Conservation (phyloP, 768 basidiomycete genomes). For the Suillus occidentalis region DNA sequence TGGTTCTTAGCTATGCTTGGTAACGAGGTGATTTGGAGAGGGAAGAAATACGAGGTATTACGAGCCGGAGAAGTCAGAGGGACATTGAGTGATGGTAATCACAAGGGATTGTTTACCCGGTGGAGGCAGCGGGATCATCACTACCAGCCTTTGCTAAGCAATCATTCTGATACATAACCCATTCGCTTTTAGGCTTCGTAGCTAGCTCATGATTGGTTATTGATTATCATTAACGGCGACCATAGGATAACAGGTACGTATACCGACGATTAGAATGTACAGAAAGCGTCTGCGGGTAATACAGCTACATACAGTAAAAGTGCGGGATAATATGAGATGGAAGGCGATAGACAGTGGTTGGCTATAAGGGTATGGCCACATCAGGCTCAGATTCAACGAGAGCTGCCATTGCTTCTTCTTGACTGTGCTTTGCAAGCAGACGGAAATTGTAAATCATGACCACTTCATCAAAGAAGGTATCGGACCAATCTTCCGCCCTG, state of each 20-base stretch:
- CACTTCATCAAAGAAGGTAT: constrained; percentile 61
- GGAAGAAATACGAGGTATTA: constrained; percentile 70
- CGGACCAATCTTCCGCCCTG: constrained; percentile 52
- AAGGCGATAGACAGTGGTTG: background rate
- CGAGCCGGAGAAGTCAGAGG: constrained; percentile 67
- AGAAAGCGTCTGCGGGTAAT: constrained; percentile 24
- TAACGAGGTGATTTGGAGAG: constrained; percentile 85
- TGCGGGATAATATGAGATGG: background rate
- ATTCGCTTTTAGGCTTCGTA: background rate
- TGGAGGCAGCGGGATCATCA: constrained; percentile 16
- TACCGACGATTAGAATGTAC: constrained; percentile 37
- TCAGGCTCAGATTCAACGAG: constrained; percentile 22
- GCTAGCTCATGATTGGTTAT: background rate
- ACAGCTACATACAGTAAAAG: constrained; percentile 9
- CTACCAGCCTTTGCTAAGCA: constrained; percentile 7
- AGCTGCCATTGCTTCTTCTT: constrained; percentile 33
- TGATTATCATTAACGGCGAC: constrained; percentile 4
- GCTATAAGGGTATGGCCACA: constrained; percentile 4
- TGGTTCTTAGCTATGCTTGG: constrained; percentile 83
- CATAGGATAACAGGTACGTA: constrained; percentile 35
- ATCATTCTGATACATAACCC: constrained; percentile 18
- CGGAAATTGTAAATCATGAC: constrained; percentile 57
- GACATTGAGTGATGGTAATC: constrained; percentile 20
- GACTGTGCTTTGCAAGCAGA: constrained; percentile 37
- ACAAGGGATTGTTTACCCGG: constrained; percentile 28